phyloP scores from a whole-genome alignment of 192 early-diverging fungal genomes.

The Coemansia sp. region DNA sequence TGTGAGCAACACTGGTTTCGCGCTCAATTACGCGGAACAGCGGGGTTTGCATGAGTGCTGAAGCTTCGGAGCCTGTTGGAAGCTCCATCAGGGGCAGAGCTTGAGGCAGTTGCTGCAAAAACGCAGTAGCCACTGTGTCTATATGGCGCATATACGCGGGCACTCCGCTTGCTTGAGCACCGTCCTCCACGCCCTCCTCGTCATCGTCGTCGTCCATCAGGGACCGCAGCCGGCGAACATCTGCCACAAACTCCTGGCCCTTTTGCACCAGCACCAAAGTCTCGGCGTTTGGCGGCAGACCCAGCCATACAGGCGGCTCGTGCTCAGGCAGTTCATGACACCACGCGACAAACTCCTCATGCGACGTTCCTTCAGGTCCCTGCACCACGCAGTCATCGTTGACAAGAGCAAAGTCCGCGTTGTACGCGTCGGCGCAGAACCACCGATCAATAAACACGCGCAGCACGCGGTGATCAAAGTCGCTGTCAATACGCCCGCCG shows the following conservation, averaged over 20 bases:
- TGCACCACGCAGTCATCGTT: constrained; percentile 49
- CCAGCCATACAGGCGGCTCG: constrained; percentile 97
- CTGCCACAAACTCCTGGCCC: constrained; percentile 75
- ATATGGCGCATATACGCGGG: constrained; percentile 77
- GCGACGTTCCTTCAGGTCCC: constrained; percentile 83
- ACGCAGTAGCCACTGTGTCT: constrained; percentile 56
- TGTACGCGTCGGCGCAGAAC: constrained; percentile 78
- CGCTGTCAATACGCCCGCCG: constrained; percentile 95
- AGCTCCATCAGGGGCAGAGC: constrained; percentile 11
- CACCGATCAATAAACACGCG: constrained; percentile 81
- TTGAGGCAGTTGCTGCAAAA: constrained; percentile 60
- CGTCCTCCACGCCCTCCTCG: not conserved
- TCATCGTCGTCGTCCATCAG: constrained; percentile 75
- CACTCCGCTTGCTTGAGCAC: constrained; percentile 10
- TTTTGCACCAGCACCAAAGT: constrained; percentile 80
- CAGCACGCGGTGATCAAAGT: constrained; percentile 83
- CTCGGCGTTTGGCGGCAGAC: constrained; percentile 92
- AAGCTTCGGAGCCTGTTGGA: not conserved
- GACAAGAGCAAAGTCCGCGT: constrained; percentile 78
- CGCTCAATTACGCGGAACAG: constrained; percentile 83
- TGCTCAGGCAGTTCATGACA: constrained; percentile 80
- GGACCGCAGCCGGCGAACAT: constrained; percentile 81
- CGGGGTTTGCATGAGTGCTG: constrained; percentile 51
- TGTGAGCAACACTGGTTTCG: constrained; percentile 65
- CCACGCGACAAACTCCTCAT: constrained; percentile 89